Conservation (phyloP, 192 early-diverging fungal genomes). For the Linnemannia zychae region DNA sequence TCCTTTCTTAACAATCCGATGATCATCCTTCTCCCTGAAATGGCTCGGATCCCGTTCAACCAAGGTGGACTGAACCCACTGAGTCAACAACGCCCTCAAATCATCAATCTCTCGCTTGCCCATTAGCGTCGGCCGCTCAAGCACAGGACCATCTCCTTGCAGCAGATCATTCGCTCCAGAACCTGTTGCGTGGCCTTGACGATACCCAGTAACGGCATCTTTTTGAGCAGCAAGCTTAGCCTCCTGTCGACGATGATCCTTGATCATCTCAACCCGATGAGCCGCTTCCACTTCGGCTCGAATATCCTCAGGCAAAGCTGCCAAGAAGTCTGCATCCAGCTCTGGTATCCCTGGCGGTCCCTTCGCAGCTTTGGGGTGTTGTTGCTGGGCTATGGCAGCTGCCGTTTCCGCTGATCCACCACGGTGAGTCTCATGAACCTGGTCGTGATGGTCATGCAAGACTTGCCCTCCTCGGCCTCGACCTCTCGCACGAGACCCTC, state of each 20-base stretch:
- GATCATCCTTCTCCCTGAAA: background rate
- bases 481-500: constrained; percentile 4
- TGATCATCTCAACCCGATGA: constrained; percentile 24
- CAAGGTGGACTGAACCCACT: constrained; percentile 43
- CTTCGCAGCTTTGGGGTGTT: background rate
- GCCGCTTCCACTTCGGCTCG: constrained; percentile 32
- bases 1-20: background rate
- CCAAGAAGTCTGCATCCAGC: constrained; percentile 31
- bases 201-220: background rate
- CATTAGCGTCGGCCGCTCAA: constrained; percentile 37
- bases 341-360: background rate
- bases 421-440: background rate
- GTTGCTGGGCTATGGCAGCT: background rate
- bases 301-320: constrained; percentile 40
- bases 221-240: background rate
- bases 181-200: background rate
- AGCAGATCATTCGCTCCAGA: background rate
- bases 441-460: background rate
- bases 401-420: background rate
- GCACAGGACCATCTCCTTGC: background rate
- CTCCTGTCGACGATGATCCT: constrained; percentile 19
- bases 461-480: background rate
- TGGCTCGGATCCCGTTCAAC: constrained; percentile 1
- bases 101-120: constrained; percentile 22
- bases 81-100: constrained; percentile 22